These are phyloP conservation scores for Ensete glaucum DNA, from an alignment of 176 grass and related monocot genomes.

Conservation along the genomic window DNA sequence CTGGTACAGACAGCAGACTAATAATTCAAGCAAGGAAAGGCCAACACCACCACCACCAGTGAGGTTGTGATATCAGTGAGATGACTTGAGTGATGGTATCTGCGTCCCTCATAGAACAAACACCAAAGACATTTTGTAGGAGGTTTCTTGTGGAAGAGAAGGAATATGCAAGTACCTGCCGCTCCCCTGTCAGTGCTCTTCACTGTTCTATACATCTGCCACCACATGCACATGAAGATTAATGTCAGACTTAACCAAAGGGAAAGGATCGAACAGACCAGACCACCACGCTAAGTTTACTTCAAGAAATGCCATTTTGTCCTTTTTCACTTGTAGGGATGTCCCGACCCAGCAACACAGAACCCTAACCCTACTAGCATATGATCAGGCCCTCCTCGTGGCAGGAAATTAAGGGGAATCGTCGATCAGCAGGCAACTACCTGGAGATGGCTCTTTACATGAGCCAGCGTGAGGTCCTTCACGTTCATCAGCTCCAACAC, in stretches of 20 bases:
- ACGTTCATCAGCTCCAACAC: slow-evolving; percentile 99
- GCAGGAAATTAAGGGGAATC: too few species aligned
- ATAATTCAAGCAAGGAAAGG: slow-evolving; percentile 32
- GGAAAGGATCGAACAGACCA: too few species aligned
- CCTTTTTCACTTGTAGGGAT: slow-evolving; percentile 27
- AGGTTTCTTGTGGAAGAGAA: too few species aligned
- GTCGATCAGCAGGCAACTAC: slow-evolving; percentile 17
- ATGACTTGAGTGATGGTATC: background rate
- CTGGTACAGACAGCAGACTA: slow-evolving; percentile 20
- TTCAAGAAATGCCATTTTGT: slow-evolving; percentile 28
- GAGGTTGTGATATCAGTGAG: background rate
- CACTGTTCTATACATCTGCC: slow-evolving; percentile 99
- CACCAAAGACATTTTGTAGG: slow-evolving; percentile 9
- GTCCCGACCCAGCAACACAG: slow-evolving; percentile 6
- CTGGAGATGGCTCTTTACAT: slow-evolving; percentile 99
- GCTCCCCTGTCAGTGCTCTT: slow-evolving; percentile 83
- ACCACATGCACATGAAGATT: slow-evolving; percentile 8
- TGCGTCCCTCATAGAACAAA: background rate
- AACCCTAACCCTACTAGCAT: slow-evolving; percentile 21
- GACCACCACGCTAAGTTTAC: background rate
- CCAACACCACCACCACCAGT: background rate
- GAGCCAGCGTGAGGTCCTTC: slow-evolving; percentile 88
- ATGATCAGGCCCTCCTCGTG: too few species aligned
- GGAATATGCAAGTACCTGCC: slow-evolving; percentile 14
- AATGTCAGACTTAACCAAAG: background rate